These are phyloP conservation scores for Pythium aristosporum DNA, from an alignment of 352 stramenopile species.

Conservation along the genomic window DNA sequence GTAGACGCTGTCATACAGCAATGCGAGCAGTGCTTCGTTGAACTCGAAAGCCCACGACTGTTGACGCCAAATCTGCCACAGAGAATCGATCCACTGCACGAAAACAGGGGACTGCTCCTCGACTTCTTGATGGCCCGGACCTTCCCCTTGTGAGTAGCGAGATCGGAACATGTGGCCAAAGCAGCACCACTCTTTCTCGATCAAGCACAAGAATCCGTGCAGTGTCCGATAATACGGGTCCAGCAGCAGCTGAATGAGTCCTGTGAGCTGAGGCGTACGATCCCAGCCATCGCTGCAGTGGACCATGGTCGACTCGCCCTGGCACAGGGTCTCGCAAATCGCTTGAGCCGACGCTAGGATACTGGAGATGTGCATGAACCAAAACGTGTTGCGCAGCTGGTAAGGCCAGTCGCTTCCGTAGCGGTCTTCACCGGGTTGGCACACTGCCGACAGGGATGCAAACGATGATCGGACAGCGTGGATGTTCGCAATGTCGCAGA, in stretches of 20 bases:
- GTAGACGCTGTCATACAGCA: constrained; percentile 96
- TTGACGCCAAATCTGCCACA: constrained; percentile 97
- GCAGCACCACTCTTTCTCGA: constrained; percentile 99
- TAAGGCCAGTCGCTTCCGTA: constrained; percentile 78
- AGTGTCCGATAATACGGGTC: constrained; percentile 98
- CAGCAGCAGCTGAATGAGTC: constrained; percentile 95
- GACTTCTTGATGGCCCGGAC: constrained; percentile 91
- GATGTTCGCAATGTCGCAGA: constrained; percentile 99
- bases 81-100: constrained; percentile 97
- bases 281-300: constrained; percentile 99
- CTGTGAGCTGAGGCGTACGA: constrained; percentile 95
- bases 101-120: constrained; percentile 98
- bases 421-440: constrained; percentile 75
- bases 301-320: constrained; percentile 95
- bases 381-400: constrained; percentile 95
- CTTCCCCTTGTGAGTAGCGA: constrained; percentile 95
- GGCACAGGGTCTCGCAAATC: constrained; percentile 93
- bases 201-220: constrained; percentile 92
- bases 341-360: constrained; percentile 94
- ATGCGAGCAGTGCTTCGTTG: constrained; percentile 90
- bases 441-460: constrained; percentile 70
- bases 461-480: constrained; percentile 94
- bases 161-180: constrained; percentile 99
- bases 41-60: constrained; percentile 98
- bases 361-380: constrained; percentile 95